Conservation (phyloP, 345 rosid species). For the Eucalyptus globulus region DNA sequence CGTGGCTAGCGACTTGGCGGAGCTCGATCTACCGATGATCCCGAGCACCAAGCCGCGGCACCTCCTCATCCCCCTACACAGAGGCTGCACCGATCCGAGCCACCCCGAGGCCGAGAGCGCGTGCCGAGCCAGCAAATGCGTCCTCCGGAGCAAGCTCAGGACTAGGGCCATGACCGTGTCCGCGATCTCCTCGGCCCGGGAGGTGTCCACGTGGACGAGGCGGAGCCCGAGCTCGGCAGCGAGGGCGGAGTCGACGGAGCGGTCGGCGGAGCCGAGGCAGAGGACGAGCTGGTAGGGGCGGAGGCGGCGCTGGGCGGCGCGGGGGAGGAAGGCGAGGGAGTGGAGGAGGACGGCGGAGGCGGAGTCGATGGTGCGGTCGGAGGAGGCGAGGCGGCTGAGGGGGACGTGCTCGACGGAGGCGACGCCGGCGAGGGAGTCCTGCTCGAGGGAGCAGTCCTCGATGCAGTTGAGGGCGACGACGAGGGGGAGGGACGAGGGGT, state of each 20-base stretch:
- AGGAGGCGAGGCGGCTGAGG: conserved; percentile 56
- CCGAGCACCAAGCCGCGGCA: conserved; percentile 96
- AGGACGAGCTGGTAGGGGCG: conserved; percentile 91
- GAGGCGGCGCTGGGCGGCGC: conserved; percentile 97
- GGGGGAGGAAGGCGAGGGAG: conserved; percentile 95
- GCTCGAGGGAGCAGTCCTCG: conserved; percentile 78
- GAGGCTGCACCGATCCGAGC: conserved; percentile 94
- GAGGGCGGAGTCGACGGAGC: conserved; percentile 80
- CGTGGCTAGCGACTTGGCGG: conserved; percentile 68
- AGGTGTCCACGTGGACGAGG: conserved; percentile 81
- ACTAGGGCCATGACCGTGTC: conserved; percentile 96
- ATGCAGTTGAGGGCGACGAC: conserved; percentile 90
- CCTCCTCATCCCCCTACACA: conserved; percentile 92
- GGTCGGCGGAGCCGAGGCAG: conserved; percentile 94
- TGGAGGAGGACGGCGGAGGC: conserved; percentile 90
- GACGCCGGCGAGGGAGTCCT: conserved; percentile 68
- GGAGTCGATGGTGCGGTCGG: conserved; percentile 83
- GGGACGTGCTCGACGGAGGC: conserved; percentile 88
- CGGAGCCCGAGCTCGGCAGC: conserved; percentile 90
- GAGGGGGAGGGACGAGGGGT: conserved; percentile 34
- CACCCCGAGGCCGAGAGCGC: conserved; percentile 86
- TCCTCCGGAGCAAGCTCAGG: conserved; percentile 87
- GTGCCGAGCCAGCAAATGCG: conserved; percentile 84
- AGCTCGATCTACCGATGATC: conserved; percentile 84
- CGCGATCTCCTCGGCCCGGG: conserved; percentile 96